Percentiles rank a stretch among this genome's conserved stretches.
Evolutionary conservation across 1,139 yeast genomes (phyloP).

Genomic region (Scheffersomyces insectosa): DNA sequence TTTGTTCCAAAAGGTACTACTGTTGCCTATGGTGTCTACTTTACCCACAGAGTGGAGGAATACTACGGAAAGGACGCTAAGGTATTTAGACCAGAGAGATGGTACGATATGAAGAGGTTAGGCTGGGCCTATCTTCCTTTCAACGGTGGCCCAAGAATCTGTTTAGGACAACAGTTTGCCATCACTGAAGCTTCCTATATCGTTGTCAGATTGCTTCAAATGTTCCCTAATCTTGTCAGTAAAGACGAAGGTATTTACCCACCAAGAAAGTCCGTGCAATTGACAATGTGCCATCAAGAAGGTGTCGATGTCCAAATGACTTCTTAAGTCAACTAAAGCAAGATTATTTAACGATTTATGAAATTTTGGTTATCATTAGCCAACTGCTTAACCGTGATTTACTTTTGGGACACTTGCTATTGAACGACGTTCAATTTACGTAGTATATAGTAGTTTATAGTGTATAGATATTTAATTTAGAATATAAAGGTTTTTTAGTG

Average conservation of each 20-base stretch:
- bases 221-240: slow-evolving; percentile 33
- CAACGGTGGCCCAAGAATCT: slow-evolving; percentile 46
- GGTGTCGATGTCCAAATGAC: slow-evolving; percentile 22
- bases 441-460: no score
- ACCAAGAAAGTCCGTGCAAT: slow-evolving; percentile 33
- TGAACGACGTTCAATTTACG: no score
- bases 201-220: slow-evolving; percentile 27
- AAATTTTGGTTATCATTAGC: no score
- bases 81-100: slow-evolving; percentile 25
- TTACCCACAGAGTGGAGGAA: slow-evolving; percentile 20
- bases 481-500: no score
- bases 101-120: slow-evolving; percentile 25
- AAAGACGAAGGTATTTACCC: slow-evolving; percentile 29
- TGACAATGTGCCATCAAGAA: slow-evolving; percentile 34
- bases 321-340: background rate
- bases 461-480: no score
- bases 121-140: slow-evolving; percentile 49
- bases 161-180: slow-evolving; percentile 49
- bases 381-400: no score
- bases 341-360: no score
- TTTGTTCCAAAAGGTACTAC: slow-evolving; percentile 23
- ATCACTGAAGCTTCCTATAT: slow-evolving; percentile 44
- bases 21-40: slow-evolving; percentile 20
- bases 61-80: slow-evolving; percentile 23
- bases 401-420: no score